Evolutionary conservation across 2,329 filamentous ascomycete genomes (phyloP).

Genomic region (Blastomyces parvus): DNA sequence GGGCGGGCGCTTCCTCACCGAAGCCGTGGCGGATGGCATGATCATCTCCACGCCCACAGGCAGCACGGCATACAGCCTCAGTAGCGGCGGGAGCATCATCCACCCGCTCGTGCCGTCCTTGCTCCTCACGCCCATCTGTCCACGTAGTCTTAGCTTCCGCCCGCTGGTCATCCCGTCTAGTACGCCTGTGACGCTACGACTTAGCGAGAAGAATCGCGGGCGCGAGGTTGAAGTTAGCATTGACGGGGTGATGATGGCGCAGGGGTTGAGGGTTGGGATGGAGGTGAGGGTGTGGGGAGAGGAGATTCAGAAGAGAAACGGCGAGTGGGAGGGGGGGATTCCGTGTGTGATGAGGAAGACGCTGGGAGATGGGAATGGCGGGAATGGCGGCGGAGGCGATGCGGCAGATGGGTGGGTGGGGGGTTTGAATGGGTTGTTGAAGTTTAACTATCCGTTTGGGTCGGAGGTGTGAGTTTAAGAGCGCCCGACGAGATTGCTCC

Average conservation of each 20-base stretch:
- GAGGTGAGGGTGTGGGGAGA: conserved; percentile 87
- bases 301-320: conserved; percentile 49
- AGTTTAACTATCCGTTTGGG: conserved; percentile 97
- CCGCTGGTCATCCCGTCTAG: conserved; percentile 73
- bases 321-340: conserved; percentile 63
- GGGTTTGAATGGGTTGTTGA: conserved; percentile 81
- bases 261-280: conserved; percentile 61
- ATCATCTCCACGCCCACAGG: conserved; percentile 90
- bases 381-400: conserved; percentile 28
- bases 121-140: conserved; percentile 87
- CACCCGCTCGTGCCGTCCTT: conserved; percentile 85
- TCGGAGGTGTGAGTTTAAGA: conserved; percentile 37
- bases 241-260: conserved; percentile 58
- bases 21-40: conserved; percentile 91
- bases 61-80: conserved; percentile 91
- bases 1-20: conserved; percentile 79
- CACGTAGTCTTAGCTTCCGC: conserved; percentile 81
- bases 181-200: conserved; percentile 54
- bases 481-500: neutral
- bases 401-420: conserved; percentile 92
- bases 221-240: conserved; percentile 70
- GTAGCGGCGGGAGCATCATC: conserved; percentile 82
- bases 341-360: conserved; percentile 73
- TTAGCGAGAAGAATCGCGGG: conserved; percentile 71
- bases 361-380: conserved; percentile 22